These are phyloP conservation scores for Cetradonia linearis DNA, from an alignment of 495 filamentous ascomycete genomes.

Conservation along the genomic window DNA sequence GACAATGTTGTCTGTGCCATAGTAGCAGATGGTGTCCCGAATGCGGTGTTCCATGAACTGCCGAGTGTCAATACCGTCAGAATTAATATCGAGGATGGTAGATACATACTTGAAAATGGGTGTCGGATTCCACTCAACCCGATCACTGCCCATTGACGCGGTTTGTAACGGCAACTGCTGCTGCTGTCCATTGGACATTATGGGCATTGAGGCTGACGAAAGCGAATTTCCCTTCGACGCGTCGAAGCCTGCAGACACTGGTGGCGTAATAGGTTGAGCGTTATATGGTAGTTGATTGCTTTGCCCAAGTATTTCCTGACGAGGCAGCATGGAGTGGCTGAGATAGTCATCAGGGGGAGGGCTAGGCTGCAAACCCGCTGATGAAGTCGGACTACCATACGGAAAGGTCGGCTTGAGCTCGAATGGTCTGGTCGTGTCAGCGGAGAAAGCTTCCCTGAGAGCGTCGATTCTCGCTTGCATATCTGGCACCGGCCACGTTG, in stretches of 20 bases:
- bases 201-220: conserved; percentile 62
- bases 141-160: conserved; percentile 48
- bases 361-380: conserved; percentile 43
- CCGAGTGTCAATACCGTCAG: neutral
- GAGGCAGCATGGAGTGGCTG: conserved; percentile 16
- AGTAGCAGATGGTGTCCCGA: conserved; percentile 50
- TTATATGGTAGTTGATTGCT: conserved; percentile 33
- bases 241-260: conserved; percentile 64
- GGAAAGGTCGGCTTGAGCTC: conserved; percentile 82
- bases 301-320: conserved; percentile 19
- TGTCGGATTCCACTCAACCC: conserved; percentile 78
- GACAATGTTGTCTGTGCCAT: conserved; percentile 14
- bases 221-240: conserved; percentile 75
- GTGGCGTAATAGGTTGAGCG: conserved; percentile 69
- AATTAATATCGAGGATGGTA: neutral
- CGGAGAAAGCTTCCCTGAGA: conserved; percentile 84
- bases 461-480: conserved; percentile 87
- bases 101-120: conserved; percentile 81
- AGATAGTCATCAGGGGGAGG: conserved; percentile 46
- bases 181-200: conserved; percentile 50
- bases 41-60: conserved; percentile 88
- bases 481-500: conserved; percentile 83
- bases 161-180: conserved; percentile 34
- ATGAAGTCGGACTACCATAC: conserved; percentile 67
- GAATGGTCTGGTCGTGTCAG: conserved; percentile 75